phyloP scores from a whole-genome alignment of 108 stramenopile genomes.

The Nitzschia sp. region DNA sequence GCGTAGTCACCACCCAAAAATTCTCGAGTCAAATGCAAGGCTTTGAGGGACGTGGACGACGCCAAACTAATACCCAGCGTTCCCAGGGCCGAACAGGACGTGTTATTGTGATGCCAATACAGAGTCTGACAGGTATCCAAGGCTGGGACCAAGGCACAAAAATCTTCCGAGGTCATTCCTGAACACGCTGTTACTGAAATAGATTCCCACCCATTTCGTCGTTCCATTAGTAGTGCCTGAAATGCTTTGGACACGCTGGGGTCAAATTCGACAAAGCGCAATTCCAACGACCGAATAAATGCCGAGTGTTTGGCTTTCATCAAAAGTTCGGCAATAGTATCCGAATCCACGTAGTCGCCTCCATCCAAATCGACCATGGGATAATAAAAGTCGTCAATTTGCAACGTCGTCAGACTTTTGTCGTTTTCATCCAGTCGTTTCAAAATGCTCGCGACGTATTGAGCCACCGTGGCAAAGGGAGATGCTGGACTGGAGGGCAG shows the following conservation, averaged over 20 bases:
- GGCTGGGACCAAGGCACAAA: neutral
- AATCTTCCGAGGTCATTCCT: neutral
- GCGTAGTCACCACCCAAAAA: neutral
- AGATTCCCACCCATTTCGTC: neutral
- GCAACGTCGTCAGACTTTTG: slow-evolving; percentile 7
- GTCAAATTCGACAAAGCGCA: slow-evolving; percentile 29
- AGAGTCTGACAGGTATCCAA: slow-evolving; percentile 5
- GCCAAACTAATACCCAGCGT: slow-evolving; percentile 1
- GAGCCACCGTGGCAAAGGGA: neutral
- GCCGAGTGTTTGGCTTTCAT: slow-evolving; percentile 3
- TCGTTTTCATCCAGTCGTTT: neutral
- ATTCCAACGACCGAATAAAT: slow-evolving; percentile 4
- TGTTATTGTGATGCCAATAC: slow-evolving; percentile 14
- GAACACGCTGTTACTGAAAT: slow-evolving; percentile 6
- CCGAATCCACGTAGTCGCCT: slow-evolving; percentile 7
- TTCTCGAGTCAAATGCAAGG: slow-evolving; percentile 6
- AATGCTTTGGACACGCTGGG: neutral
- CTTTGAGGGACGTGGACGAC: neutral
- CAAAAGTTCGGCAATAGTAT: slow-evolving; percentile 12
- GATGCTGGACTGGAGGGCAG: slow-evolving; percentile 4
- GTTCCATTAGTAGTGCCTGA: neutral
- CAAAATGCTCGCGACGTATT: slow-evolving; percentile 3
- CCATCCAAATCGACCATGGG: slow-evolving; percentile 17
- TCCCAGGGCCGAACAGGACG: neutral
- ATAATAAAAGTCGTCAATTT: slow-evolving; percentile 28